Evolutionary conservation across 2,329 filamentous ascomycete species (phyloP), one percentile per base, ranked within the genome.

Genomic region (Penicillium sp.): DNA sequence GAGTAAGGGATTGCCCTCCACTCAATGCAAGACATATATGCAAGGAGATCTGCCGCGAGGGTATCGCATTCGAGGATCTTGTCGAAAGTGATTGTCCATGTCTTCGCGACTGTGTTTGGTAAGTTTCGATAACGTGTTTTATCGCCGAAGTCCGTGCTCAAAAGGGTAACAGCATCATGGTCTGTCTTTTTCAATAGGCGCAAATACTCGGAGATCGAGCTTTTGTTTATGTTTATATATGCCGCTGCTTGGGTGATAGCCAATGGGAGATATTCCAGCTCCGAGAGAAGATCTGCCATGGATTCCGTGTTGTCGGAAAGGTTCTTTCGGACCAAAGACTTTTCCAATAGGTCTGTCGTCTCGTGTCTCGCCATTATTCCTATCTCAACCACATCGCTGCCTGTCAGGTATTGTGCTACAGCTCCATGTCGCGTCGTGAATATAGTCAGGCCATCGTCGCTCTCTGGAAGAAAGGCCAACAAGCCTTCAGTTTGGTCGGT

Each of bases 51-150:
- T 22, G 67, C 70, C 4, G 77, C 77, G 22, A 74, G 55, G 5
- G 55, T 52, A 61, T 78, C 63, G 25, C 59, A 43, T 22, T 60
- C 46, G 19, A 57, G 68, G 30, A 79, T 77, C 42, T 75, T 68
- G 10, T 75, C 57, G 49, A 79, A 77, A 5, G 75, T 75, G 30
- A 79, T 73, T 6, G 70, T 64, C 75, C 73, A 80, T 33, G 52
- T 63, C 2, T 65, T 75, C 11, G 71, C 70, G 19, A 79, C 67
- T 3, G 76, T 7, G 7, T 30, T 30, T 30, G 28, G 4, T 7
- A 30, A 30, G 28, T 30, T 30, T 4, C 7, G 28, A 7, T 30
- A 30, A 5, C 28, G 69, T 26, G 59, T 63, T 13, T 58, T 42
- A 61, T 79, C 76, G 25, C 70, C 62, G 52, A 78, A 78, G 22